phyloP scores from a whole-genome alignment of 345 rosid genomes.

The Euphorbia lathyris region DNA sequence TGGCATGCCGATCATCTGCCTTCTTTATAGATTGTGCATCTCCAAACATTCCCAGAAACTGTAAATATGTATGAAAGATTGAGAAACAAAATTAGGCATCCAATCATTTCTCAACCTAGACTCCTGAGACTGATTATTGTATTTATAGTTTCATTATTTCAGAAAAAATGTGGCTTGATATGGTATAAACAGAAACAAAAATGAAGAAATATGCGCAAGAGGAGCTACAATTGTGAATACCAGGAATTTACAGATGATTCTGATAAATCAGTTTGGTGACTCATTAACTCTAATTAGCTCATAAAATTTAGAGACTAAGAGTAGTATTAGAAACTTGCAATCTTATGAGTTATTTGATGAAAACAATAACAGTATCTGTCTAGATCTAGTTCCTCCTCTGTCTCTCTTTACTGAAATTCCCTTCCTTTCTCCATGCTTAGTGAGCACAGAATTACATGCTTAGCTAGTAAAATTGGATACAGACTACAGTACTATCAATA shows the following conservation, averaged over 20 bases:
- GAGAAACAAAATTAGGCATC: background rate
- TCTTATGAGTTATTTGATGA: background rate
- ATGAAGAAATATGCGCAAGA: background rate
- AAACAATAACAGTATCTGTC: background rate
- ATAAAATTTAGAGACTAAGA: background rate
- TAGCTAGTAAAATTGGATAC: no score
- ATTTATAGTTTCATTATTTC: background rate
- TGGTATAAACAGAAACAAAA: background rate
- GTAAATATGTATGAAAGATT: slow-evolving; percentile 24
- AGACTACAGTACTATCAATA: no score
- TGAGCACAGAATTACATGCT: background rate
- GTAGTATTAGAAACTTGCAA: background rate
- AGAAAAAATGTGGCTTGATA: background rate
- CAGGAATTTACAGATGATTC: background rate
- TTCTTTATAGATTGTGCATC: slow-evolving; percentile 59
- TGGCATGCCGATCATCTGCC: slow-evolving; percentile 82
- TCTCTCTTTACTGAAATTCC: no score
- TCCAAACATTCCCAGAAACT: slow-evolving; percentile 83
- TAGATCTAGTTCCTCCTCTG: background rate
- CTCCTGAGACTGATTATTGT: background rate
- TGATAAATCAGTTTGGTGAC: background rate
- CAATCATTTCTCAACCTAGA: background rate
- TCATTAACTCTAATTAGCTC: background rate
- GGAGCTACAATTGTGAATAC: no score
- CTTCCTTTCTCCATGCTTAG: background rate